phyloP scores from a whole-genome alignment of 495 filamentous ascomycete species.

The Paragyromitra xinjiangensis region DNA sequence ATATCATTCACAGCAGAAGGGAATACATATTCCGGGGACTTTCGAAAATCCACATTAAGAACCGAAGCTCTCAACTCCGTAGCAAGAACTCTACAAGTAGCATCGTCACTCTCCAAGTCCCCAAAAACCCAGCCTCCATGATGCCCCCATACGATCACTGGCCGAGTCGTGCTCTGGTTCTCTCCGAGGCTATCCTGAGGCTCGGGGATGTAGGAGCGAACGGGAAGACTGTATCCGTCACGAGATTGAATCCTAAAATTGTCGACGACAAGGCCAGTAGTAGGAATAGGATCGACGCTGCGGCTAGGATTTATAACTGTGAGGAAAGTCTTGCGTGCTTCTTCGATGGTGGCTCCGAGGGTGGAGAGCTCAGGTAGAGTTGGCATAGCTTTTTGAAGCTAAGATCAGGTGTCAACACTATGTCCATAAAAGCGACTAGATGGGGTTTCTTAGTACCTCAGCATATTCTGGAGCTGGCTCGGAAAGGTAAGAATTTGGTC shows the following conservation, averaged over 20 bases:
- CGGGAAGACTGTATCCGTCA: no score
- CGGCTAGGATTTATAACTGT: no score
- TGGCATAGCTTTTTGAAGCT: no score
- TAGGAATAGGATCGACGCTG: no score
- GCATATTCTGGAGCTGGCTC: conserved; percentile 29
- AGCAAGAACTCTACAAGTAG: conserved; percentile 11
- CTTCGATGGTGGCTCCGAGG: no score
- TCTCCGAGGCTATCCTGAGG: background rate
- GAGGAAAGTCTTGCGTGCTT: no score
- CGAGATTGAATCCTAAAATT: no score
- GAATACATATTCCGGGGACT: conserved; percentile 19
- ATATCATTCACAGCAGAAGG: conserved; percentile 25
- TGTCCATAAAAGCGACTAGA: no score
- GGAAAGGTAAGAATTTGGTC: conserved; percentile 31
- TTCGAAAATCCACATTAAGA: conserved; percentile 21
- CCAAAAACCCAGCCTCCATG: conserved; percentile 25
- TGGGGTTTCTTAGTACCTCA: conserved; percentile 2
- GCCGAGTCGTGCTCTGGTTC: conserved; percentile 5
- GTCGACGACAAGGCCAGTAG: no score
- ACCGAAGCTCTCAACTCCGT: background rate
- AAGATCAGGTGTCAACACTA: no score
- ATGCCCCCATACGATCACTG: conserved; percentile 12
- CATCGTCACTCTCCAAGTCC: conserved; percentile 10
- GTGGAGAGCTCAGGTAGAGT: no score
- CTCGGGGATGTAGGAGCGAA: no score